These are phyloP conservation scores for Botrytis cinerea DNA, from an alignment of 2,329 filamentous ascomycete genomes.

Conservation along the genomic window DNA sequence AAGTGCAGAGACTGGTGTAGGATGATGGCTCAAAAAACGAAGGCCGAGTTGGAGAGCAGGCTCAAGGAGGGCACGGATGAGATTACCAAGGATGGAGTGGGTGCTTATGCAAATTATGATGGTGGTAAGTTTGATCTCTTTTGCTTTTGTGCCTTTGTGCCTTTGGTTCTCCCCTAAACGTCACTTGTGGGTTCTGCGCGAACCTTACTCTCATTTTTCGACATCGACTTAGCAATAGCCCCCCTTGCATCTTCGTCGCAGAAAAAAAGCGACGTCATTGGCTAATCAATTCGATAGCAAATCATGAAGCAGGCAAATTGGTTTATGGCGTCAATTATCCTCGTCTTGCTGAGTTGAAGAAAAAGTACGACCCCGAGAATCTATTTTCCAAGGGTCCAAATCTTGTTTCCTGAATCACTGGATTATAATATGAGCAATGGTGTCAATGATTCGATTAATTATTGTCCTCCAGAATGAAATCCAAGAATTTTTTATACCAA, in stretches of 20 bases:
- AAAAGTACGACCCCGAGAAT: slow-evolving; percentile 32
- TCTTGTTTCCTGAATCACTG: slow-evolving; percentile 11
- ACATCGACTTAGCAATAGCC: not conserved
- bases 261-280: not conserved
- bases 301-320: slow-evolving; percentile 26
- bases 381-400: slow-evolving; percentile 22
- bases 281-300: slow-evolving; percentile 20
- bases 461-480: not conserved
- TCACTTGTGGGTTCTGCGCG: not conserved
- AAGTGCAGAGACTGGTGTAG: slow-evolving; percentile 32
- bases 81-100: slow-evolving; percentile 19
- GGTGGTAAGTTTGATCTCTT: slow-evolving; percentile 12
- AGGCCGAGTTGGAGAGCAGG: slow-evolving; percentile 25
- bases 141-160: not conserved
- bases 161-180: not conserved
- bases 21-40: slow-evolving; percentile 28
- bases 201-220: not conserved
- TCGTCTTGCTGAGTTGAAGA: slow-evolving; percentile 32
- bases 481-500: not conserved
- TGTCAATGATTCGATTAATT: not conserved
- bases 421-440: not conserved
- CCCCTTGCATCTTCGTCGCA: not conserved
- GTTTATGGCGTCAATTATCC: slow-evolving; percentile 31
- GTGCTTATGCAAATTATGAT: slow-evolving; percentile 26
- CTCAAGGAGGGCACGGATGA: slow-evolving; percentile 20